Evolutionary conservation across 2,329 filamentous ascomycete species (phyloP).

Genomic region (Daldinia sp.): DNA sequence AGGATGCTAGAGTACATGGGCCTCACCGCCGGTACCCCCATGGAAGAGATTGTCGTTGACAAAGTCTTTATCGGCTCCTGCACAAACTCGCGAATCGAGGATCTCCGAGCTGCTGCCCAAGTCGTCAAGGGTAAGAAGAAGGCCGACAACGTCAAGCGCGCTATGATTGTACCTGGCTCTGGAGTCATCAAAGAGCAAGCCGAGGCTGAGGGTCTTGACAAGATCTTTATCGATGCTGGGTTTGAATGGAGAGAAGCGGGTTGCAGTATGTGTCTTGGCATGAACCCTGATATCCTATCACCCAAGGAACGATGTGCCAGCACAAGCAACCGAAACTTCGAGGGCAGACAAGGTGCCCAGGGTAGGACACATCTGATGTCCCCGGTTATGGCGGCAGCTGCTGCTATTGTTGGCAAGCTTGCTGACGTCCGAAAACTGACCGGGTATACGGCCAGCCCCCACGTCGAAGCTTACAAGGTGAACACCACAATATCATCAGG

Average conservation of each 20-base stretch:
- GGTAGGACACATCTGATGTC: slow-evolving; percentile 97
- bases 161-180: slow-evolving; percentile 96
- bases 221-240: slow-evolving; percentile 90
- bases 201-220: slow-evolving; percentile 90
- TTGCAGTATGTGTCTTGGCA: slow-evolving; percentile 98
- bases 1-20: slow-evolving; percentile 98
- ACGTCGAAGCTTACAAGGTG: slow-evolving; percentile 68
- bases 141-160: slow-evolving; percentile 88
- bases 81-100: slow-evolving; percentile 97
- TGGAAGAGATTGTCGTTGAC: slow-evolving; percentile 93
- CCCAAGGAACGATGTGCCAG: slow-evolving; percentile 94
- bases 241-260: slow-evolving; percentile 99
- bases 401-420: slow-evolving; percentile 89
- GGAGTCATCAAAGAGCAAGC: slow-evolving; percentile 93
- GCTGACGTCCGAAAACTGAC: slow-evolving; percentile 88
- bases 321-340: slow-evolving; percentile 97
- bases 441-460: slow-evolving; percentile 67
- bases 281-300: slow-evolving; percentile 98
- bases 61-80: slow-evolving; percentile 99
- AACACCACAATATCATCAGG: slow-evolving; percentile 49
- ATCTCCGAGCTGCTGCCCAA: slow-evolving; percentile 86
- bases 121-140: slow-evolving; percentile 90
- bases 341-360: slow-evolving; percentile 92
- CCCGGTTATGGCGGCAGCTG: slow-evolving; percentile 94
- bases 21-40: slow-evolving; percentile 82